Base-by-base conservation (phyloP, 2,329 filamentous ascomycete genomes). In the Phaeosphaeriaceae sp. region DNA sequence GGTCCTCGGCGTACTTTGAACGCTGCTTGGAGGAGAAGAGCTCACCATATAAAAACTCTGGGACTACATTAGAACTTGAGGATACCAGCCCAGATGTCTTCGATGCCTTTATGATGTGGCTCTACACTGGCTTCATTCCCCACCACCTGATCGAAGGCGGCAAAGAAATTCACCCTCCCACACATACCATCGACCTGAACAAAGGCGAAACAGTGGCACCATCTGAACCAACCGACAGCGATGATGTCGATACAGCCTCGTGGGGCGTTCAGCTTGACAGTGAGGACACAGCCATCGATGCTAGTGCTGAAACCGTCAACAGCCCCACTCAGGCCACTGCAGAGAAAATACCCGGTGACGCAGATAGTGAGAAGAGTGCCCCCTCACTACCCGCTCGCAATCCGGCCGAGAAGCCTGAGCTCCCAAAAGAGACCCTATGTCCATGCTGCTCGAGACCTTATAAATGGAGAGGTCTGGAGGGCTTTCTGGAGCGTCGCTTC, bases 101-200 rank as follows among this genome's bases (percentile, higher is more conserved):
- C 38, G 68, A 72, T 49, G 64, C 67, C 6, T 72, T 72, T 46
- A 69, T 72, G 67, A 56, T 72, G 45, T 72, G 68, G 68, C 50
- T 72, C n/a, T 69, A 71, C 45, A 72, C 68, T 6, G 68, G 68
- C 7, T 65, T 67, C 41, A 69, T 72, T 17, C 68, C 68, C 5
- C 68, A 72, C 18, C 68, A 72, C 58, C 60, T 72, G 5, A 70
- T 72, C 37, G 68, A 72, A 48, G 68, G 68, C 6, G 62, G 66
- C 2, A 71, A 70, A 39, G 68, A 72, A 38, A 45, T 67, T 7
- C 61, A 66, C 17, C 54, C 65, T 7, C 64, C 64, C 4, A 61
- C 64, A n/a, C 66, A 65, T 32, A 55, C 63, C 16, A 56, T 67
- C 46, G 61, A 56, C 35, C 45, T 64, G 26, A 64, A 57, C 20